Evolutionary conservation across 352 stramenopile genomes (phyloP), one percentile per base, ranked within the genome.

Genomic region (Globisporangium apiculatum): DNA sequence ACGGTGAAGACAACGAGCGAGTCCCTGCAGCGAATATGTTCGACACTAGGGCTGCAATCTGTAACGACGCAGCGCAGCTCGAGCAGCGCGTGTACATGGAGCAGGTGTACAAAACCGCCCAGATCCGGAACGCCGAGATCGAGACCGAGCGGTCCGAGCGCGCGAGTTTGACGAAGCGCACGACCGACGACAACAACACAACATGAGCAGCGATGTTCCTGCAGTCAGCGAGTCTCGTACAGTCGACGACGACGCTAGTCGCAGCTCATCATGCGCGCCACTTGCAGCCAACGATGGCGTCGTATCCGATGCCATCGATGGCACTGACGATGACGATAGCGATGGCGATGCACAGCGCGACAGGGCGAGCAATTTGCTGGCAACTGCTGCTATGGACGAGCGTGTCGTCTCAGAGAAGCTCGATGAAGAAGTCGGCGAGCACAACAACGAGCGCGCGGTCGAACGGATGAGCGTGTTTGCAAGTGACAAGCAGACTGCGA

Each of bases 81-180:
- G 66, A 24, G 18, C 18, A 24, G 18, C 18, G 18, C 18, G 18
- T 63, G 15, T 85, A 85, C 55, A 89, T 89, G 79, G 76, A 89
- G 51, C 66, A 86, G 50, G 86, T 89, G 71, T 83, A 86, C 62
- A 72, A 58, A 17, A 81, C 71, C 2, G 83, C 87, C 55, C 74
- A 77, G 57, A 38, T 66, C 35, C 42, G 83, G 11, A 84, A 72
- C 15, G 63, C 67, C 0, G 73, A 86, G 53, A 38, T 86, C 42
- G 75, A 85, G 41, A 68, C 56, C 12, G 76, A 87, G 45, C 69
- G 73, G 18, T 24, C 18, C 18, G 18, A 24, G 18, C 9, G 62
- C 66, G 17, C 64, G 60, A 24, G 18, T 68, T 73, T 41, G 55
- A 69, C 0, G 51, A 24, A 24, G 18, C 40, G 40, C 10, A 43